phyloP scores from a whole-genome alignment of 2,329 filamentous ascomycete genomes.

The Colletotrichum destructivum region DNA sequence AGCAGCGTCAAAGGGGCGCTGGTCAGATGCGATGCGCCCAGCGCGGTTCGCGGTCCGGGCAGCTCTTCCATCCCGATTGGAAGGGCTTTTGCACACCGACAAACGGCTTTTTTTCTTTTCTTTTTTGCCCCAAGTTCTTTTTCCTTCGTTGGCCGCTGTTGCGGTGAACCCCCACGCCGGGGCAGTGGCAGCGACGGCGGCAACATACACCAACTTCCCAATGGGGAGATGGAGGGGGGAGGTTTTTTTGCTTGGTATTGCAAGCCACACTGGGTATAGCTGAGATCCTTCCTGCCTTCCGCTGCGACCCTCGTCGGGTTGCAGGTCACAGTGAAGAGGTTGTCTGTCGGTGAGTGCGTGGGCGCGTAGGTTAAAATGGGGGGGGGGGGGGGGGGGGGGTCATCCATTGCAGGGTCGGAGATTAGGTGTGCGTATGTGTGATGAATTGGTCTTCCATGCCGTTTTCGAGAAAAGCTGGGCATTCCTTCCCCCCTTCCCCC shows the following conservation, averaged over 20 bases:
- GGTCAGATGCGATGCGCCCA: constrained; percentile 1
- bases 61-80: constrained; percentile 1
- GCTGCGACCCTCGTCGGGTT: not conserved
- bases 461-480: constrained; percentile 1
- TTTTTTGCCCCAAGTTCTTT: not conserved
- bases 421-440: not conserved
- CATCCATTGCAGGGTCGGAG: not conserved
- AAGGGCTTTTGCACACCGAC: not conserved
- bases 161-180: not conserved
- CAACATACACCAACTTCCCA: constrained; percentile 8
- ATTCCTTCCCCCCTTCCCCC: not conserved
- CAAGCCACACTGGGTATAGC: not conserved
- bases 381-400: not conserved
- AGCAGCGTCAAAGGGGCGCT: not conserved
- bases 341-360: not conserved
- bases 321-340: not conserved
- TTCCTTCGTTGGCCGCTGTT: not conserved
- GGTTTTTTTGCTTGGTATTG: not conserved
- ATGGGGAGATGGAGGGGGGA: not conserved
- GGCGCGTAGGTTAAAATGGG: not conserved
- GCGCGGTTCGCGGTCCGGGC: constrained; percentile 6
- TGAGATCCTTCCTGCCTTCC: not conserved
- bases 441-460: constrained; percentile 3
- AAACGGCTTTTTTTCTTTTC: not conserved
- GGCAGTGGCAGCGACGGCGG: not conserved